phyloP scores from a whole-genome alignment of 495 filamentous ascomycete genomes.

The Penicillium mononematosum region DNA sequence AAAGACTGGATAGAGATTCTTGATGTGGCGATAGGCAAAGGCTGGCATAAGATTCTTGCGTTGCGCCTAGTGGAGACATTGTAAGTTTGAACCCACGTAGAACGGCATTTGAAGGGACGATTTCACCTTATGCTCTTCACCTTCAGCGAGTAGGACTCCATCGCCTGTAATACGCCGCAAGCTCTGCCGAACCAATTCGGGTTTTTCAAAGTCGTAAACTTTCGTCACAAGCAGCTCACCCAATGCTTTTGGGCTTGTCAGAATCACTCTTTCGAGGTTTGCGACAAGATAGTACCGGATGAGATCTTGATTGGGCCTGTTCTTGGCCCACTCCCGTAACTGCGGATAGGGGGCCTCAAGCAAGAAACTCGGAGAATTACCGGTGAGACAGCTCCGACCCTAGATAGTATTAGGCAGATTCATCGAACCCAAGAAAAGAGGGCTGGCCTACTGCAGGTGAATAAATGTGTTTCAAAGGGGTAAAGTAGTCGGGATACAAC shows the following conservation, averaged over 20 bases:
- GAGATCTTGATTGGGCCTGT: slow-evolving; percentile 75
- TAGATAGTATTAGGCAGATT: slow-evolving; percentile 14
- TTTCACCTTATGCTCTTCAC: slow-evolving; percentile 73
- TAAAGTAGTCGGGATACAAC: slow-evolving; percentile 72
- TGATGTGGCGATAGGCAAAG: slow-evolving; percentile 82
- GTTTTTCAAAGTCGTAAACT: slow-evolving; percentile 80
- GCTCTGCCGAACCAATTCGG: slow-evolving; percentile 50
- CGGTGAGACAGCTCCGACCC: slow-evolving; percentile 39
- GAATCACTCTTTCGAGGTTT: slow-evolving; percentile 68
- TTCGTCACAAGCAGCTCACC: slow-evolving; percentile 64
- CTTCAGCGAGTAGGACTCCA: slow-evolving; percentile 80
- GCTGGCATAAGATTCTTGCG: slow-evolving; percentile 79
- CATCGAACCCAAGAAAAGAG: neutral
- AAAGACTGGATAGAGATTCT: slow-evolving; percentile 81
- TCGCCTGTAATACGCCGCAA: slow-evolving; percentile 68
- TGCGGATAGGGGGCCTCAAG: slow-evolving; percentile 54
- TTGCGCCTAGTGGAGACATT: slow-evolving; percentile 49
- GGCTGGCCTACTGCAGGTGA: slow-evolving; percentile 50
- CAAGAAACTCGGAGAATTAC: slow-evolving; percentile 29
- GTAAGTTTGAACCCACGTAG: neutral
- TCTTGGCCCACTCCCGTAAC: slow-evolving; percentile 61
- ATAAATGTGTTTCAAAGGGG: slow-evolving; percentile 65
- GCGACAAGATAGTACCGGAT: slow-evolving; percentile 67
- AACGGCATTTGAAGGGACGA: neutral
- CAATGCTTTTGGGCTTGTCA: slow-evolving; percentile 64